These are phyloP conservation scores for Podospora didyma DNA, from an alignment of 495 filamentous ascomycete genomes.

Conservation along the genomic window DNA sequence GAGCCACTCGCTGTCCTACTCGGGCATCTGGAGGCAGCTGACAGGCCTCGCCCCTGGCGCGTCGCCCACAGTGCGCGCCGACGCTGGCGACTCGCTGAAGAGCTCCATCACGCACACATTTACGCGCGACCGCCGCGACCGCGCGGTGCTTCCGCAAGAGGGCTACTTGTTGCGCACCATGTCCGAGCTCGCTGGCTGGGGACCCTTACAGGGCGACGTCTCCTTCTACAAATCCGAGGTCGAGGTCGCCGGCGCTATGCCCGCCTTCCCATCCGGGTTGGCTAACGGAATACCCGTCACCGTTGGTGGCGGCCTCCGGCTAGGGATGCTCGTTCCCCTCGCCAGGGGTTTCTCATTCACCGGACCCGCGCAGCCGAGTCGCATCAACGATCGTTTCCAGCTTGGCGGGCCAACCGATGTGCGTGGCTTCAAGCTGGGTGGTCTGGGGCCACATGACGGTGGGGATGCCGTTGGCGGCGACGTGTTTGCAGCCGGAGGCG, in stretches of 20 bases:
- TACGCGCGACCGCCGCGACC: slow-evolving; percentile 72
- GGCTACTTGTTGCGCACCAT: slow-evolving; percentile 74
- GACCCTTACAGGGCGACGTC: slow-evolving; percentile 81
- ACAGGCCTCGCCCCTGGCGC: slow-evolving; percentile 71
- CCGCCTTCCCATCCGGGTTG: slow-evolving; percentile 64
- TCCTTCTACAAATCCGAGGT: slow-evolving; percentile 84
- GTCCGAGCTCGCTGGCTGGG: slow-evolving; percentile 83
- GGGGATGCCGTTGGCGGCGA: slow-evolving; percentile 85
- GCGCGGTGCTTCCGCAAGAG: slow-evolving; percentile 68
- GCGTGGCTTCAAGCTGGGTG: slow-evolving; percentile 84
- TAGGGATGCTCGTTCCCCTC: slow-evolving; percentile 56
- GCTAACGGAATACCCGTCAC: slow-evolving; percentile 59
- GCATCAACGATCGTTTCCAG: slow-evolving; percentile 90
- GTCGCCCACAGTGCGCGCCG: slow-evolving; percentile 71
- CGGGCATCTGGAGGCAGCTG: slow-evolving; percentile 80
- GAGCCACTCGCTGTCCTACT: slow-evolving; percentile 73
- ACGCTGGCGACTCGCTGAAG: slow-evolving; percentile 90
- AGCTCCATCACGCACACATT: slow-evolving; percentile 79
- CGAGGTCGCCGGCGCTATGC: slow-evolving; percentile 69
- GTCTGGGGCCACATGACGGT: slow-evolving; percentile 83
- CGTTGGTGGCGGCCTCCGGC: slow-evolving; percentile 46
- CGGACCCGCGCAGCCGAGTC: slow-evolving; percentile 55
- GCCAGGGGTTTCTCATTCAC: slow-evolving; percentile 54
- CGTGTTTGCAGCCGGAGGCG: slow-evolving; percentile 80
- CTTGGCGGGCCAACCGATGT: slow-evolving; percentile 94